Evolutionary conservation across 2,329 filamentous ascomycete species (phyloP), one percentile per base, ranked within the genome.

Genomic region (Paecilomyces formosus): DNA sequence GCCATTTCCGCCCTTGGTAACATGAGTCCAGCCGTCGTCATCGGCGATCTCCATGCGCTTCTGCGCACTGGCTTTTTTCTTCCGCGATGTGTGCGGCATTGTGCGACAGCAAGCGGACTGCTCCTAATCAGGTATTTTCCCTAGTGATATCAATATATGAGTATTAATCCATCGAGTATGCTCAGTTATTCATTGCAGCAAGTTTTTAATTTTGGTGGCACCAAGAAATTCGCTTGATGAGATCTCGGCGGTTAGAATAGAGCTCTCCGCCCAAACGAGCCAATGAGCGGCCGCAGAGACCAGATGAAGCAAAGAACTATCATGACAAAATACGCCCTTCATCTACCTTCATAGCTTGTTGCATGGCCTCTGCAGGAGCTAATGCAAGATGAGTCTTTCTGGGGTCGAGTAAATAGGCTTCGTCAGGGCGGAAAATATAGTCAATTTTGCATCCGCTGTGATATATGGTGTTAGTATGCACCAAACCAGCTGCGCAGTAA

Each of bases 21-120:
- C 68, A 62, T 78, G 76, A 24, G 76, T 77, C 76, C 76, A 78
- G 66, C 76, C 76, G 54, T 74, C 66, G 22, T 68, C 58, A 63
- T 74, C 74, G 55, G 70, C 72, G 56, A 77, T 61, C 66, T 74
- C 61, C 51, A 71, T 63, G 39, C 72, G 72, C 62, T 75, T 76
- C 53, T 67, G 28, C 58, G 22, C 59, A 45, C 53, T 56, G 45
- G n/a, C 58, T 57, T 62, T 66, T 55, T 70, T 71, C 56, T 64
- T 66, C 31, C 70, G 70, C 2, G 65, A 62, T 28, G 65, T 71
- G 60, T 73, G 72, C 57, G 72, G 72, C 73, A 76, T 75, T 49
- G 30, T 61, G 59, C 50, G 13, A 21, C 50, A 24, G 50, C 9
- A 26, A 28, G 50, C 5, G 7, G 6, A 45, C n/a, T 45, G 18